These are phyloP conservation scores for Calonectria crousiana DNA, from an alignment of 2,329 filamentous ascomycete genomes.

Conservation along the genomic window DNA sequence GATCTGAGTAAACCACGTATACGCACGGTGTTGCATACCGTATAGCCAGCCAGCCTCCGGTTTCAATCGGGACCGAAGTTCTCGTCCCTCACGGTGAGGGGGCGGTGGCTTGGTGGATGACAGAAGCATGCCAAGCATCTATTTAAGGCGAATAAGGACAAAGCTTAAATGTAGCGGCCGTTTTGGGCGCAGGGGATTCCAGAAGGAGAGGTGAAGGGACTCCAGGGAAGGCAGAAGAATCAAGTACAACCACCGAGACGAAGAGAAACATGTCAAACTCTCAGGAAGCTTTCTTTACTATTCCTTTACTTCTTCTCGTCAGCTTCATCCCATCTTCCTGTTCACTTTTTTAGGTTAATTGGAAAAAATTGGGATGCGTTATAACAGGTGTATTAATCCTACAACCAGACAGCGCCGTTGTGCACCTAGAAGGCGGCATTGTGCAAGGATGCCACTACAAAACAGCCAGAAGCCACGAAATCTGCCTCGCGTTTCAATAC, in stretches of 20 bases:
- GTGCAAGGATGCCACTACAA: neutral
- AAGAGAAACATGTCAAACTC: neutral
- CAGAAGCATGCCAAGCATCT: neutral
- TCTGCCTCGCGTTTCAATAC: conserved; percentile 2
- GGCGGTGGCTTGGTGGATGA: neutral
- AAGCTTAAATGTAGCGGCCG: neutral
- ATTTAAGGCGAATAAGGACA: neutral
- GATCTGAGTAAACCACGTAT: conserved; percentile 2
- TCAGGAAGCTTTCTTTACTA: no score
- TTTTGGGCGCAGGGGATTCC: neutral
- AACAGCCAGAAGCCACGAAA: neutral
- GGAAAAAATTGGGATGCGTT: neutral
- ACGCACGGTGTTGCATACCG: neutral
- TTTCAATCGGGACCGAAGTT: neutral
- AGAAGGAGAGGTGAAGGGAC: neutral
- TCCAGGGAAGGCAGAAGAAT: neutral
- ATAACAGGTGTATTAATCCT: neutral
- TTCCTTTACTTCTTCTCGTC: neutral
- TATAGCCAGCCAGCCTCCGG: neutral
- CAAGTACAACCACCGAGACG: neutral
- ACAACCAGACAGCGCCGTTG: neutral
- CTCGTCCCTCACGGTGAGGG: neutral
- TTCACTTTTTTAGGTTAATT: neutral
- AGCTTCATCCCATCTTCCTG: neutral
- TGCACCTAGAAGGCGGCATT: neutral